A percentile compares a stretch with the other conserved stretches of the same genome.
phyloP scores from a whole-genome alignment of 2,329 filamentous ascomycete species.

The Trichoderma breve region DNA sequence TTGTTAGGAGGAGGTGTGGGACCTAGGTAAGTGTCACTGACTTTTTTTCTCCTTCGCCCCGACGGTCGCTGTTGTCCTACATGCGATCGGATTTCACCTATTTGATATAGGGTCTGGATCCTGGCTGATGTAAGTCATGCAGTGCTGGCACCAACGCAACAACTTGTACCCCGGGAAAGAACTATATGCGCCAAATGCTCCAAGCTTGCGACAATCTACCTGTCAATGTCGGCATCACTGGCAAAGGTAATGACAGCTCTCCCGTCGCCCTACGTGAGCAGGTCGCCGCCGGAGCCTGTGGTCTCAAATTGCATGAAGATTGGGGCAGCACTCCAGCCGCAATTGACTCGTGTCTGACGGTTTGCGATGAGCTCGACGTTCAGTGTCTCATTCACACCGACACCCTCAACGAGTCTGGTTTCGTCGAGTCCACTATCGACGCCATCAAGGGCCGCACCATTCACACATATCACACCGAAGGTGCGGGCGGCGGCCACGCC shows the following conservation, averaged over 20 bases:
- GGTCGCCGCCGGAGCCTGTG: conserved; percentile 77
- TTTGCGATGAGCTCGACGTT: conserved; percentile 89
- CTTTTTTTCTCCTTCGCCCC: background rate
- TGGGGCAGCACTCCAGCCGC: conserved; percentile 91
- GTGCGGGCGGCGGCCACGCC: conserved; percentile 89
- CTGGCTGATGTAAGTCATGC: background rate
- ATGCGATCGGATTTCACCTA: background rate
- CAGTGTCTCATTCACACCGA: conserved; percentile 96
- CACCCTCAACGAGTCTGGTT: conserved; percentile 95
- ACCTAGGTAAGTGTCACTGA: conserved; percentile 59
- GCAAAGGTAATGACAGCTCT: conserved; percentile 86
- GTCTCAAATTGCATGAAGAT: conserved; percentile 92
- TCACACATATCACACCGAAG: conserved; percentile 96
- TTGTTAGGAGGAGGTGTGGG: conserved; percentile 89
- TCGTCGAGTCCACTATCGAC: conserved; percentile 86
- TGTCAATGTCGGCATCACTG: conserved; percentile 85
- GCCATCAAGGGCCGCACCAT: conserved; percentile 85
- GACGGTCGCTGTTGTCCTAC: background rate
- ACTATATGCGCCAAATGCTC: conserved; percentile 84
- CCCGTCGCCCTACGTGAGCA: conserved; percentile 73
- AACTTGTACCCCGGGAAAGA: conserved; percentile 84
- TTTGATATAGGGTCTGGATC: background rate
- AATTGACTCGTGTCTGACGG: conserved; percentile 79
- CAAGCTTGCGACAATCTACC: conserved; percentile 80
- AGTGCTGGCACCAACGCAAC: conserved; percentile 87